Conservation (phyloP, 345 rosid species). For the Rubroshorea leprosula region DNA sequence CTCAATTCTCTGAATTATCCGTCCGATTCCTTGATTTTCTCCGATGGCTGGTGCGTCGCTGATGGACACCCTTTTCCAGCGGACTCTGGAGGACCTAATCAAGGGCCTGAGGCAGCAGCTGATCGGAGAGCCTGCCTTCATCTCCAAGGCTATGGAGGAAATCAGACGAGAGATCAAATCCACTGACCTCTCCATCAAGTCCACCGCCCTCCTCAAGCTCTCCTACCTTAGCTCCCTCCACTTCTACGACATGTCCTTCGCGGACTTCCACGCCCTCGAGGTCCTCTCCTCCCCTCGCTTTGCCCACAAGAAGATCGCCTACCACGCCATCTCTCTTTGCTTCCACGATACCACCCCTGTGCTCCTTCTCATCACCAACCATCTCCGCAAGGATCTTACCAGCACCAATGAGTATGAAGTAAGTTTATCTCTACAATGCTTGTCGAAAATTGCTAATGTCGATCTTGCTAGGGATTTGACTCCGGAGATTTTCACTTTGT, state of each 20-base stretch:
- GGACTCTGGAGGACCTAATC: conserved; percentile 80
- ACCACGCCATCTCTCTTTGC: conserved; percentile 75
- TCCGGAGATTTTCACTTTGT: conserved; percentile 68
- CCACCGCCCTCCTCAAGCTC: conserved; percentile 82
- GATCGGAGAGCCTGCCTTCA: conserved; percentile 48
- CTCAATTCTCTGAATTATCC: background rate
- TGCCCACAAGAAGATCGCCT: conserved; percentile 65
- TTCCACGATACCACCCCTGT: conserved; percentile 79
- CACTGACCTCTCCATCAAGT: conserved; percentile 77
- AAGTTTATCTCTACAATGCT: conserved; percentile 75
- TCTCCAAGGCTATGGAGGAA: conserved; percentile 72
- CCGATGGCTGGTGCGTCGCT: conserved; percentile 65
- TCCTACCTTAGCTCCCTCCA: conserved; percentile 69
- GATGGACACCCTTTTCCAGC: conserved; percentile 84
- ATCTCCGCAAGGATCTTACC: conserved; percentile 76
- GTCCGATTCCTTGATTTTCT: background rate
- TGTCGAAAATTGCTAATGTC: conserved; percentile 59
- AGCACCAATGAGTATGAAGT: conserved; percentile 68
- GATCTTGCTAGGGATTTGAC: conserved; percentile 92
- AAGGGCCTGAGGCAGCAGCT: conserved; percentile 66
- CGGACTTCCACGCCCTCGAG: conserved; percentile 81
- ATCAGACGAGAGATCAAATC: conserved; percentile 83
- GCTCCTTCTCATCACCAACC: conserved; percentile 74
- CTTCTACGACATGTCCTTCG: conserved; percentile 82
- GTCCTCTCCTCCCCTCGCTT: conserved; percentile 74